Conservation (phyloP, 1,139 yeast species). For the Zhuliangozyma blackwelliae region DNA sequence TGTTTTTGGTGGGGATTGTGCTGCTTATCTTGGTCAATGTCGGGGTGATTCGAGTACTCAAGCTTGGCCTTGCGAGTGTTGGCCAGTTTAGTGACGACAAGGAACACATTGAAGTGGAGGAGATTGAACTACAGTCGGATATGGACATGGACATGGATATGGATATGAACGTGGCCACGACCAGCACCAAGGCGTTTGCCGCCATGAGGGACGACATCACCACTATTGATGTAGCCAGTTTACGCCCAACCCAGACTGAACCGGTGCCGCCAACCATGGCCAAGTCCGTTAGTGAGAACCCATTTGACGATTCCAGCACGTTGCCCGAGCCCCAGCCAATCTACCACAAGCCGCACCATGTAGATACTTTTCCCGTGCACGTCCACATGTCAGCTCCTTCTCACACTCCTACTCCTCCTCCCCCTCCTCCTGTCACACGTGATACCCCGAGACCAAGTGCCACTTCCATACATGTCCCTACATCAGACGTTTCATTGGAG, state of each 20-base stretch:
- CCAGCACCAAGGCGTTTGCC: slow-evolving; percentile 16
- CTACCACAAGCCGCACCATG: slow-evolving; percentile 12
- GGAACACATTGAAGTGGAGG: slow-evolving; percentile 12
- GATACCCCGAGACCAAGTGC: too few relatives aligned
- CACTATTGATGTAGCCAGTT: slow-evolving; percentile 25
- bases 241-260: slow-evolving; percentile 13
- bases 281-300: slow-evolving; percentile 12
- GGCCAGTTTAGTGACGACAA: slow-evolving; percentile 13
- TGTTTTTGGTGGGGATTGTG: slow-evolving; percentile 62
- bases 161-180: background rate
- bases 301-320: slow-evolving; percentile 8
- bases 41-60: slow-evolving; percentile 31
- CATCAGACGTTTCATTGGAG: background rate
- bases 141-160: slow-evolving; percentile 17
- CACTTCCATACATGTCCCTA: background rate
- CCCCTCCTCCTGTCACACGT: background rate
- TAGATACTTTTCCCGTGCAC: slow-evolving; percentile 3
- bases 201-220: slow-evolving; percentile 36
- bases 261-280: slow-evolving; percentile 3
- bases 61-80: slow-evolving; percentile 17
- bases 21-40: slow-evolving; percentile 45
- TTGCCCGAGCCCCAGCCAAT: slow-evolving; percentile 16
- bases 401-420: background rate
- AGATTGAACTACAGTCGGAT: slow-evolving; percentile 13
- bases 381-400: background rate